Percentiles rank a stretch among this genome's conserved stretches.
Evolutionary conservation across 2,329 filamentous ascomycete genomes (phyloP).

Genomic region (Teratosphaeria gauchensis): DNA sequence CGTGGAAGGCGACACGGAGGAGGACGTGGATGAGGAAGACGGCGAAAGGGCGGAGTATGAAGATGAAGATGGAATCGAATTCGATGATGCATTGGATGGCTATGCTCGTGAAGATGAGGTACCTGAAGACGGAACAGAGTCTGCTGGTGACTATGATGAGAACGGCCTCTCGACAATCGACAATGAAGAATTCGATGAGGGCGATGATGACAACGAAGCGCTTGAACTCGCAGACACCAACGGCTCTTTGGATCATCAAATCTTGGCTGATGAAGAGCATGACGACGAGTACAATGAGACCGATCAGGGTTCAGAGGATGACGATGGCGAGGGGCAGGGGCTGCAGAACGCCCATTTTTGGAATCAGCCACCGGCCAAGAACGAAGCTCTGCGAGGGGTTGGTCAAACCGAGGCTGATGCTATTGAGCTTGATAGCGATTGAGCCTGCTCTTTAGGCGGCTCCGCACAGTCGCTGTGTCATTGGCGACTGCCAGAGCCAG

Average conservation of each 20-base stretch:
- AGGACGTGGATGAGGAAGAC: background rate
- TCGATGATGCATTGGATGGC: background rate
- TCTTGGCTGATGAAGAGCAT: constrained; percentile 5
- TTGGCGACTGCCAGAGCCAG: background rate
- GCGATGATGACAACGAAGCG: background rate
- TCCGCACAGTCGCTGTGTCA: background rate
- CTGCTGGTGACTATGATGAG: background rate
- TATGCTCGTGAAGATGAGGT: background rate
- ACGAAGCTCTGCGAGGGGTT: constrained; percentile 11
- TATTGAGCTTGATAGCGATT: constrained; percentile 20
- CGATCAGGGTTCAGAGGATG: constrained; percentile 3
- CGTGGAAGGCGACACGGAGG: background rate
- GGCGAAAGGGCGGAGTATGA: constrained; percentile 4
- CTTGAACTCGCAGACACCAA: background rate
- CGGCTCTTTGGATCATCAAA: background rate
- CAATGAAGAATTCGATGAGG: constrained; percentile 8
- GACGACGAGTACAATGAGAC: constrained; percentile 7
- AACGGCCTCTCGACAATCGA: constrained; percentile 1
- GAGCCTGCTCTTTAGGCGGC: background rate
- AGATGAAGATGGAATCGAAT: constrained; percentile 4
- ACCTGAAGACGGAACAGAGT: background rate
- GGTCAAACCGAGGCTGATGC: constrained; percentile 13
- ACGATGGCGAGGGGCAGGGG: constrained; percentile 6
- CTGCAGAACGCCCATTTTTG: background rate
- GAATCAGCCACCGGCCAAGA: constrained; percentile 1